phyloP scores from a whole-genome alignment of 78 protist species.

The Dictyostelium intermedium region DNA sequence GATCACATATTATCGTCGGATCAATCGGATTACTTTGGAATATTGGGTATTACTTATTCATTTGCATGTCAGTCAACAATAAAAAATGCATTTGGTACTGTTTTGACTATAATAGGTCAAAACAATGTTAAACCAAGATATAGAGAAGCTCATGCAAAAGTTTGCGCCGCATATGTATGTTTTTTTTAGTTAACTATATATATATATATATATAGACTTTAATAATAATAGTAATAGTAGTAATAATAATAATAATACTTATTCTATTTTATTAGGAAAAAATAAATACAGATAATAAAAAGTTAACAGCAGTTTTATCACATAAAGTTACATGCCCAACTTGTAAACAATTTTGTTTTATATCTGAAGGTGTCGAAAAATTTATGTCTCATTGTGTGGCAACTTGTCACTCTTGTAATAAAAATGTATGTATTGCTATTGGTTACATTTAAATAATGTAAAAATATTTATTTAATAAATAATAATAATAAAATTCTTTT shows the following conservation, averaged over 20 bases:
- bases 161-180: background rate
- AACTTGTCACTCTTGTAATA: background rate
- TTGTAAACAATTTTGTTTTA: background rate
- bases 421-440: constrained; percentile 1
- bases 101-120: background rate
- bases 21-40: background rate
- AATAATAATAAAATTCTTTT: background rate
- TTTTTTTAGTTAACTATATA: background rate
- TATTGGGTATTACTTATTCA: background rate
- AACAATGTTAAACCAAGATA: background rate
- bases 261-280: background rate
- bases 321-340: background rate
- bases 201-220: too few species aligned
- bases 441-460: background rate
- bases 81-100: background rate
- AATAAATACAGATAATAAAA: background rate
- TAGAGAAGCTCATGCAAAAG: background rate
- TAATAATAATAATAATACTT: background rate
- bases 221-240: too few species aligned
- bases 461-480: background rate
- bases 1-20: background rate
- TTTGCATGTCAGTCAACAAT: background rate
- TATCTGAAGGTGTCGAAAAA: background rate
- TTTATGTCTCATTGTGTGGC: background rate
- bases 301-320: background rate